Conservation (phyloP, 768 basidiomycete species). For the Rhodotorula toruloides region DNA sequence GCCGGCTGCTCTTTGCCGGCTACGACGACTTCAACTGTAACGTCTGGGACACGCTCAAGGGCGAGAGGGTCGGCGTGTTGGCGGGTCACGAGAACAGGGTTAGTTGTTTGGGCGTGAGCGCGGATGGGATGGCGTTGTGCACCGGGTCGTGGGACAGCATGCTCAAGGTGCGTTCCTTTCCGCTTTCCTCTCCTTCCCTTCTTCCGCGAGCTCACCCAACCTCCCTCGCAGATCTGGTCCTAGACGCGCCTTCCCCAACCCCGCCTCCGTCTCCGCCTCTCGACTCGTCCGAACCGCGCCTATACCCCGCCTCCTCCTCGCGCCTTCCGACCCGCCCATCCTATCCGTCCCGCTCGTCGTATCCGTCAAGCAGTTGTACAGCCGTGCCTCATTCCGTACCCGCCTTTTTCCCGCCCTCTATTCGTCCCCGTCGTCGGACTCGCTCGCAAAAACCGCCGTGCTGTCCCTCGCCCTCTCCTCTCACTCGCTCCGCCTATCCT, state of each 20-base stretch:
- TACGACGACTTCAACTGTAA: conserved; percentile 99
- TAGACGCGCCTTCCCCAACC: neutral
- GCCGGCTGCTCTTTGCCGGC: conserved; percentile 93
- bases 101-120: conserved; percentile 88
- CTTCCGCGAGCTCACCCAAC: neutral
- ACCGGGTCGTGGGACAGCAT: conserved; percentile 96
- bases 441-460: no score
- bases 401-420: no score
- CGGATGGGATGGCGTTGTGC: conserved; percentile 97
- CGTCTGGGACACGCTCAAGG: conserved; percentile 98
- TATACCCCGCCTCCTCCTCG: no score
- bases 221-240: conserved; percentile 7
- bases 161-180: conserved; percentile 39
- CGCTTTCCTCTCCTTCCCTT: neutral
- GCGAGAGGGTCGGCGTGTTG: conserved; percentile 93
- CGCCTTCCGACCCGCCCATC: no score
- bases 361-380: no score
- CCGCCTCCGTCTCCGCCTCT: neutral
- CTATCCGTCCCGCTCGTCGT: no score
- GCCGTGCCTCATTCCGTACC: no score
- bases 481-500: no score
- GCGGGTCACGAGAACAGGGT: conserved; percentile 98
- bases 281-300: no score
- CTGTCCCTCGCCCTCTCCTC: no score
- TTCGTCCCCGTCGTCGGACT: no score